These are phyloP conservation scores for Ganoderma sinense DNA, from an alignment of 1,284 basidiomycete species.

Conservation along the genomic window DNA sequence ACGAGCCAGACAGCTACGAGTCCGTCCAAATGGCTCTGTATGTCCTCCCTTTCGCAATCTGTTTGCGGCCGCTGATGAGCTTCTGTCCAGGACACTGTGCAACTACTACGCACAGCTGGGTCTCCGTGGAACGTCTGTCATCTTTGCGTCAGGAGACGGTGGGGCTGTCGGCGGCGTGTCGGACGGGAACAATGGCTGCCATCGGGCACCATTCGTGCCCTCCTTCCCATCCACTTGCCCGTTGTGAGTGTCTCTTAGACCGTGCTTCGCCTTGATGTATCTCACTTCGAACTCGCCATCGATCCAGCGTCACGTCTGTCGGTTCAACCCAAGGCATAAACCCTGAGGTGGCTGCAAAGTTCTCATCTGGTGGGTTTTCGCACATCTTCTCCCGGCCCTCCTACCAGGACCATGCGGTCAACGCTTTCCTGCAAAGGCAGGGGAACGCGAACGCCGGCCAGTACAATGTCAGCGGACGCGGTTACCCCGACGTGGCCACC, in stretches of 20 bases:
- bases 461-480: constrained; percentile 54
- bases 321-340: constrained; percentile 53
- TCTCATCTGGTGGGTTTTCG: constrained; percentile 48
- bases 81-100: constrained; percentile 24
- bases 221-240: constrained; percentile 71
- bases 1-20: constrained; percentile 45
- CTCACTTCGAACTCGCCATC: constrained; percentile 9
- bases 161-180: constrained; percentile 63
- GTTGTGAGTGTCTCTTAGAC: constrained; percentile 34
- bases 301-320: constrained; percentile 67
- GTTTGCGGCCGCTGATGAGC: neutral
- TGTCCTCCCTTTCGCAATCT: constrained; percentile 34
- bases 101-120: constrained; percentile 51
- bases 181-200: constrained; percentile 50
- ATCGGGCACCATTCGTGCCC: constrained; percentile 60
- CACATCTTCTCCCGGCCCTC: constrained; percentile 23
- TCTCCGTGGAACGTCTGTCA: constrained; percentile 60
- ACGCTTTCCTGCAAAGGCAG: constrained; percentile 5
- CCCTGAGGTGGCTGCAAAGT: constrained; percentile 54
- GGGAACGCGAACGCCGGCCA: constrained; percentile 46
- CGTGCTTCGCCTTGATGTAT: neutral
- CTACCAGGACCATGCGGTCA: constrained; percentile 23
- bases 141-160: constrained; percentile 69
- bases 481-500: constrained; percentile 11
- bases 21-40: constrained; percentile 57